Evolutionary conservation across 2,329 filamentous ascomycete species (phyloP).

Genomic region (Aplosporella prunicola): DNA sequence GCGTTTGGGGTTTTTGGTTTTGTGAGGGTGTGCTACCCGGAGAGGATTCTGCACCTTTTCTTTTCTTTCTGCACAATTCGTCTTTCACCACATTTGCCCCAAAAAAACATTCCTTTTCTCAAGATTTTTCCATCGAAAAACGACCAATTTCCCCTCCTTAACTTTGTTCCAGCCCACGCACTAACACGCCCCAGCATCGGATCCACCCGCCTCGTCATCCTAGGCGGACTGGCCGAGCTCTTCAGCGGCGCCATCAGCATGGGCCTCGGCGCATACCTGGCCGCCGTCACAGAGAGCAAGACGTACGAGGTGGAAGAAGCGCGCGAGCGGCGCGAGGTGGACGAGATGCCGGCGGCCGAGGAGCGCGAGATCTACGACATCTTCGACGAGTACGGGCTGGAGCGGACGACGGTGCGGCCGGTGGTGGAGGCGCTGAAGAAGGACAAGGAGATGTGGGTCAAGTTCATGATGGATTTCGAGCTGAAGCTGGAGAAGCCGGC

Average conservation of each 20-base stretch:
- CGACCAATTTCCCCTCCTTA: not conserved
- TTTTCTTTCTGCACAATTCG: not conserved
- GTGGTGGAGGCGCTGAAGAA: conserved; percentile 43
- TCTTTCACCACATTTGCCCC: not conserved
- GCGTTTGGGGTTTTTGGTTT: too few species aligned
- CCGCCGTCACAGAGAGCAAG: conserved; percentile 48
- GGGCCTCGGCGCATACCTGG: conserved; percentile 66
- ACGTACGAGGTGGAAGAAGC: conserved; percentile 42
- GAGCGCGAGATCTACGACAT: conserved; percentile 37
- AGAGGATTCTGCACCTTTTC: not conserved
- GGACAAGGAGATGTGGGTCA: conserved; percentile 41
- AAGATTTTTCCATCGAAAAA: too few species aligned
- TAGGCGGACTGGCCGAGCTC: conserved; percentile 64
- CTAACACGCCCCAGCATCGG: conserved; percentile 11
- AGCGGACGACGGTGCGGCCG: conserved; percentile 32
- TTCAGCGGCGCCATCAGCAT: conserved; percentile 69
- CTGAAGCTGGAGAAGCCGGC: conserved; percentile 38
- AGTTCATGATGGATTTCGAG: conserved; percentile 53
- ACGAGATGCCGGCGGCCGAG: conserved; percentile 36
- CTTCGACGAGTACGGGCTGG: conserved; percentile 43
- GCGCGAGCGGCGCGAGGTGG: conserved; percentile 38
- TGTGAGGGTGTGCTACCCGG: too few species aligned
- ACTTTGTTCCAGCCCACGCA: not conserved
- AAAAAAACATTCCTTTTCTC: not conserved
- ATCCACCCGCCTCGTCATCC: conserved; percentile 25